A percentile compares a stretch with the other conserved stretches of the same genome.
phyloP scores from a whole-genome alignment of 352 stramenopile species.

The Pseudoperonospora humuli region DNA sequence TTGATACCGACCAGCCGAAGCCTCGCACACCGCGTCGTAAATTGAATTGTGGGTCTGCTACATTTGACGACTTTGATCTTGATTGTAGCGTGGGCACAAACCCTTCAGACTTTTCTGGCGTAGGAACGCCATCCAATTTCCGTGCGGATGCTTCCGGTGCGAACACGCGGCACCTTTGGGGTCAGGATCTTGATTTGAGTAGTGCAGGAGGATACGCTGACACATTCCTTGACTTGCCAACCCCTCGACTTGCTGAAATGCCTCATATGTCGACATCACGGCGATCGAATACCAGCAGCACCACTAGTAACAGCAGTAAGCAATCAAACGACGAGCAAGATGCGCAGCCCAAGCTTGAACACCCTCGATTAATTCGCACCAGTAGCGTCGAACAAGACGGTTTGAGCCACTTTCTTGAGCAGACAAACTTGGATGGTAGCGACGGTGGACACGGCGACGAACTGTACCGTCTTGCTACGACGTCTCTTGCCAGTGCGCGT shows the following conservation, averaged over 20 bases:
- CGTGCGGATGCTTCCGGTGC: slow-evolving; percentile 22
- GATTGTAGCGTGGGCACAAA: slow-evolving; percentile 13
- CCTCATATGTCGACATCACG: slow-evolving; percentile 16
- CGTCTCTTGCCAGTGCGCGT: slow-evolving; percentile 4
- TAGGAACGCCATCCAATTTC: slow-evolving; percentile 67
- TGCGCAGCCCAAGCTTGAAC: slow-evolving; percentile 20
- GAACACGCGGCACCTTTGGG: slow-evolving; percentile 47
- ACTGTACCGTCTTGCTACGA: slow-evolving; percentile 20
- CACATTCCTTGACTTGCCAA: slow-evolving; percentile 70
- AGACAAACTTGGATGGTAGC: slow-evolving; percentile 39
- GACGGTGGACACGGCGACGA: slow-evolving; percentile 17
- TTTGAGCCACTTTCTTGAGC: slow-evolving; percentile 64
- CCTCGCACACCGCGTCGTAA: slow-evolving; percentile 60
- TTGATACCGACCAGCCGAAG: slow-evolving; percentile 55
- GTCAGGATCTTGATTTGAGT: slow-evolving; percentile 50
- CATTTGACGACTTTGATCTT: slow-evolving; percentile 53
- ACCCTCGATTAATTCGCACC: slow-evolving; percentile 54
- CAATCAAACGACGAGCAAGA: slow-evolving; percentile 9
- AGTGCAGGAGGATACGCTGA: slow-evolving; percentile 34
- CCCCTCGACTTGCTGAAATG: slow-evolving; percentile 49
- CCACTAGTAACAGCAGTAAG: slow-evolving; percentile 12
- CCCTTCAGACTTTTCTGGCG: slow-evolving; percentile 33
- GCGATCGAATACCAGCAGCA: slow-evolving; percentile 16
- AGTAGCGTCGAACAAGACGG: slow-evolving; percentile 72
- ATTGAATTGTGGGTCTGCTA: slow-evolving; percentile 41